Conservation (phyloP, 1,284 basidiomycete genomes). For the Hemileia vastatrix region DNA sequence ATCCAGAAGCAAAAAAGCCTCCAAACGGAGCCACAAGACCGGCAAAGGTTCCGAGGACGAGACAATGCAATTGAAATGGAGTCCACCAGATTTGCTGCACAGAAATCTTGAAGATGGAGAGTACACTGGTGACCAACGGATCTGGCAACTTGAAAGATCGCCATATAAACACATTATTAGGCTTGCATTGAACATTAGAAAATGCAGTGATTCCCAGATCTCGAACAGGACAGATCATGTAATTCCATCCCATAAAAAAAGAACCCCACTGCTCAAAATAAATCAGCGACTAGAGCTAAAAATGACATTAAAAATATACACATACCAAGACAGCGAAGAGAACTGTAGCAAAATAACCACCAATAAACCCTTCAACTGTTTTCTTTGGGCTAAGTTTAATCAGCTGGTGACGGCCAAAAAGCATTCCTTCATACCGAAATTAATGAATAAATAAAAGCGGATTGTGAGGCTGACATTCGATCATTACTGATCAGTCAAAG, state of each 20-base stretch:
- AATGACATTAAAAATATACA: slow-evolving; percentile 11
- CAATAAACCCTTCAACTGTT: slow-evolving; percentile 98
- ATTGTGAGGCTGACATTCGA: neutral
- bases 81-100: slow-evolving; percentile 62
- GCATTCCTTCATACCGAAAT: slow-evolving; percentile 52
- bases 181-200: slow-evolving; percentile 65
- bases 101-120: slow-evolving; percentile 51
- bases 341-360: slow-evolving; percentile 87
- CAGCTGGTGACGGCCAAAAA: slow-evolving; percentile 83
- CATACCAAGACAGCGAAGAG: slow-evolving; percentile 66
- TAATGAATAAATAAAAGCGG: neutral
- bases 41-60: slow-evolving; percentile 87
- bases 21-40: slow-evolving; percentile 97
- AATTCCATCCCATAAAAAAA: slow-evolving; percentile 87
- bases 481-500: neutral
- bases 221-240: slow-evolving; percentile 96
- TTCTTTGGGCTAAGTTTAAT: slow-evolving; percentile 98
- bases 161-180: slow-evolving; percentile 87
- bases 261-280: slow-evolving; percentile 60
- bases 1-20: slow-evolving; percentile 98
- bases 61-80: slow-evolving; percentile 83
- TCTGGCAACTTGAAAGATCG: slow-evolving; percentile 63
- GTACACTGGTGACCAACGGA: slow-evolving; percentile 48
- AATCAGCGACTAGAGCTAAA: neutral
- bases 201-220: slow-evolving; percentile 87